These are phyloP conservation scores for Adenanthera pavonina DNA, from an alignment of 306 rosid species.

Conservation along the genomic window DNA sequence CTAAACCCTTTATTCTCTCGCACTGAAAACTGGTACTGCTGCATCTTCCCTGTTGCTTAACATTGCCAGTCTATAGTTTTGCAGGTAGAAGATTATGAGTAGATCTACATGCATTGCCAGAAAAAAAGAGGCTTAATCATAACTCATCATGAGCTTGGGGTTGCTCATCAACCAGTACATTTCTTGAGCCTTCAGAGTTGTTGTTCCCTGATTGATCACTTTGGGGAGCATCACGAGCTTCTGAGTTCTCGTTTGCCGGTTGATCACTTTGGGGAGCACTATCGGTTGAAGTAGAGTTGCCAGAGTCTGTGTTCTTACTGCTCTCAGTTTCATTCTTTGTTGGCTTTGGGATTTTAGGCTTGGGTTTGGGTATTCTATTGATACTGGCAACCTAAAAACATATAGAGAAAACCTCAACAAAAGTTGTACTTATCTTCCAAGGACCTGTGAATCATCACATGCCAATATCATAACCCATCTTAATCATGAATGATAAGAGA, in stretches of 20 bases:
- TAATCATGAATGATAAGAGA: slow-evolving; percentile 22
- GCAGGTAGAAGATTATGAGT: slow-evolving; percentile 45
- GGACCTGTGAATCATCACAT: slow-evolving; percentile 31
- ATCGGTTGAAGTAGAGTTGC: slow-evolving; percentile 56
- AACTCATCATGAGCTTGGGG: slow-evolving; percentile 71
- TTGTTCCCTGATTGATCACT: slow-evolving; percentile 41
- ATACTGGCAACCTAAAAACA: slow-evolving; percentile 61
- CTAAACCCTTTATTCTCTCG: slow-evolving; percentile 40
- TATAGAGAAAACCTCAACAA: slow-evolving; percentile 18
- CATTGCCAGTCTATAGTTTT: slow-evolving; percentile 16
- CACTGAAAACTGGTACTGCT: slow-evolving; percentile 37
- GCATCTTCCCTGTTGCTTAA: slow-evolving; percentile 41
- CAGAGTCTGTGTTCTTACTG: slow-evolving; percentile 43
- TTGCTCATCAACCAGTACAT: slow-evolving; percentile 49
- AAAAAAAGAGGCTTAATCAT: slow-evolving; percentile 42
- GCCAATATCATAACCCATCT: slow-evolving; percentile 5
- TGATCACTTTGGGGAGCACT: slow-evolving; percentile 47
- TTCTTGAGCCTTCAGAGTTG: slow-evolving; percentile 45
- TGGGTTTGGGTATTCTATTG: slow-evolving; percentile 88
- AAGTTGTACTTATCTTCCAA: slow-evolving; percentile 1
- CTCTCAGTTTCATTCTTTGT: slow-evolving; percentile 64
- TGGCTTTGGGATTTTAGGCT: slow-evolving; percentile 78
- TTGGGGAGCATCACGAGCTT: slow-evolving; percentile 21
- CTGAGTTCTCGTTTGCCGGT: slow-evolving; percentile 46
- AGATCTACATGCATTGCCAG: slow-evolving; percentile 36